Base-by-base conservation (phyloP, 768 basidiomycete species). In the Tulasnella sp. region DNA sequence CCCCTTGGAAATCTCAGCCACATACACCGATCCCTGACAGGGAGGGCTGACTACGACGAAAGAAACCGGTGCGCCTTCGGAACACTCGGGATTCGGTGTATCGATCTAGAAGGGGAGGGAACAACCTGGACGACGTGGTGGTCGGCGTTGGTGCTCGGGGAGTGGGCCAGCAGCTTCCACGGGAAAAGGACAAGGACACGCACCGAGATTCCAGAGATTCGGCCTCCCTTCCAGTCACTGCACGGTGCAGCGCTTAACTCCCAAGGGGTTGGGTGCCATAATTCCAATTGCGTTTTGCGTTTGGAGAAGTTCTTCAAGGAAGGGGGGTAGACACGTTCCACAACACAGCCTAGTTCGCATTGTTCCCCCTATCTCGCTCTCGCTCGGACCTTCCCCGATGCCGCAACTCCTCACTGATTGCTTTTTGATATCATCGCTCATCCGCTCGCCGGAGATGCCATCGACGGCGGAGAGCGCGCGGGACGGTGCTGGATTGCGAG, bases 171-270 rank as follows among this genome's bases (percentile, higher is more conserved):
- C 34, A 68, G 18, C 31, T 36, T 68, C 62, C 12, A 68, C 18
- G 62, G n/a, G n/a, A n/a, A n/a, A 34, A 68, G 36, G 62, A 52
- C 52, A 52, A 68, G 34, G 27, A 14, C 62, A 68, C 62, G 62
- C 34, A 68, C 62, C 62, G 31, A 68, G 62, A 68, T 52, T 7
- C 52, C 52, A 52, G 52, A 68, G 62, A 68, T 68, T 36, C 5
- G 62, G 62, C 3, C 31, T 31, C 24, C 21, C 21, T 24, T 52
- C 24, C 52, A 8, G 16, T 14, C 42, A 52, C 52, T 52, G n/a
- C 52, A 52, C 24, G 31, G 62, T 68, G 62, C 62, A 68, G 62
- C 62, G 62, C 62, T 68, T 68, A 68, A 68, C 34, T 68, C 62
- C 34, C 62, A 68, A 34, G 62, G 31, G 62, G 2, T 48, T 42